Conservation (phyloP, 306 rosid species). For the Dryas drummondii region DNA sequence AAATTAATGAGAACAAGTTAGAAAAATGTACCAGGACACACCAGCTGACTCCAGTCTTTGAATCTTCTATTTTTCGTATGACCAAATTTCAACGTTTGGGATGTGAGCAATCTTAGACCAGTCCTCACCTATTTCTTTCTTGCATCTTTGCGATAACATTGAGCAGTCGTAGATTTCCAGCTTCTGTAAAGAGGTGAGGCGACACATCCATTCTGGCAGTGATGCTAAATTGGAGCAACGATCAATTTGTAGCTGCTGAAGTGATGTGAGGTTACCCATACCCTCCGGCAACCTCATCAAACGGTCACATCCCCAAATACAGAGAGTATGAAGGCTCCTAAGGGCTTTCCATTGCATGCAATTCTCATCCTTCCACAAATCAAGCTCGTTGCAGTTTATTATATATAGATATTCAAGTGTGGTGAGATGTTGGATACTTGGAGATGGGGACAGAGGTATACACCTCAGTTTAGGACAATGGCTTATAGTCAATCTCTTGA, state of each 20-base stretch:
- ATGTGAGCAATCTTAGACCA: constrained; percentile 22
- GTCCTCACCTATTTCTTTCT: constrained; percentile 16
- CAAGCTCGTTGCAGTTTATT: no score
- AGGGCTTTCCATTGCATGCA: no score
- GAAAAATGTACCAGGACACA: no score
- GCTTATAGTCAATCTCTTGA: constrained; percentile 5
- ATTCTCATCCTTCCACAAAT: no score
- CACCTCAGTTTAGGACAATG: not conserved
- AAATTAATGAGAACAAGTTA: no score
- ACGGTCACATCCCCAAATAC: constrained; percentile 2
- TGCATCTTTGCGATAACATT: not conserved
- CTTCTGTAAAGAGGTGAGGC: not conserved
- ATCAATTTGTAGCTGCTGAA: no score
- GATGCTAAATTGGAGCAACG: not conserved
- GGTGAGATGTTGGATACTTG: constrained; percentile 1
- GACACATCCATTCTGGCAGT: not conserved
- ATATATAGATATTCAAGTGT: not conserved
- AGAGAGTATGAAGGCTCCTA: not conserved
- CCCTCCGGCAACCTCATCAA: constrained; percentile 20
- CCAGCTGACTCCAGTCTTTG: no score
- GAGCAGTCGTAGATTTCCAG: not conserved
- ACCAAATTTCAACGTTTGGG: no score
- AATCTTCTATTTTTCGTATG: no score
- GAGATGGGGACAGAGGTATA: not conserved
- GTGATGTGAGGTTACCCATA: no score